Base-by-base conservation (phyloP, 108 stramenopile species). In the Mediolabrus comicus region DNA sequence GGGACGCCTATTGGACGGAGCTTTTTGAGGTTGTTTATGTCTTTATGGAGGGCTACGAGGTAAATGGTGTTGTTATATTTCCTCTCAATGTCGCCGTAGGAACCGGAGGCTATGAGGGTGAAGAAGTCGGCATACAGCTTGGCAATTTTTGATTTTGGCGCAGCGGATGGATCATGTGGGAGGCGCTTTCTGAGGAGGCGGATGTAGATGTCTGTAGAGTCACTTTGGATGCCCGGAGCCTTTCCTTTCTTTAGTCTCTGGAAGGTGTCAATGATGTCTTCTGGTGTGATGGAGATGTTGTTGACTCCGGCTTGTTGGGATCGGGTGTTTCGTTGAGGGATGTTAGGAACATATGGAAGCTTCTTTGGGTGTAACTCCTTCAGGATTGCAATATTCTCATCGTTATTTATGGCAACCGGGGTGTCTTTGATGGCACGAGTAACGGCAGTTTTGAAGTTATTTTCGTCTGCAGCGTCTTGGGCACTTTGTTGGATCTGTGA, bases 1-100 rank as follows among this genome's bases (percentile, higher is more conserved):
- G 32, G 32, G n/a, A 64, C 41, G 38, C 62, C 62, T 17, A 64
- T 64, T 33, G 62, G 62, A 12, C 62, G 39, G 8, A 64, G 38
- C 35, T 64, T 64, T 24, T 5, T 19, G 6, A 24, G 36, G 62
- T 64, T 26, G 4, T 12, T 26, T 64, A 7, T 24, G 36, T 64
- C 62, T 19, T 64, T 64, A n/a, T 64, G 62, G 19, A 64, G 62
- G 5, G 43, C 43, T 13, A 65, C 14, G 22, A 65, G 30, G 43
- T 65, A 65, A 22, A 30, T 65, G 49, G 49, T 19, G 33, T 33
- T 33, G 33, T 5, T 33, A 6, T 5, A 5, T 5, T 33, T 33
- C 33, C 33, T 3, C 3, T 30, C 39, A 28, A 2, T 6, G 6
- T 52, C 8, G 3, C 51, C 51, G 5, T 16, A 29, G 65, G 19